Evolutionary conservation across 495 filamentous ascomycete species (phyloP), one percentile per base, ranked within the genome.

Genomic region (Penicillium maclennaniae): DNA sequence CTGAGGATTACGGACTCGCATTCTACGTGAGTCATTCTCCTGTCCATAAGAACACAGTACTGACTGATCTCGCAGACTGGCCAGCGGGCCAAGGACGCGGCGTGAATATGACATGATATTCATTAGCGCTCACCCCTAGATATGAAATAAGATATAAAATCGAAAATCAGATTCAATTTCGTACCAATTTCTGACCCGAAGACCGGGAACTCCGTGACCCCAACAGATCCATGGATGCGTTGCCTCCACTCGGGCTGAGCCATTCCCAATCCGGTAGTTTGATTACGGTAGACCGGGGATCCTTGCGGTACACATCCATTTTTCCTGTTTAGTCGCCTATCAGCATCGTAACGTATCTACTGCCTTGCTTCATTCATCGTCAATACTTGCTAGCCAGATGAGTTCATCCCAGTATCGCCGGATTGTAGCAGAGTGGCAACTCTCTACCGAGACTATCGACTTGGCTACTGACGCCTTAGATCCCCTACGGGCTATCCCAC

Each of bases 1-100:
- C 86, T 20, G 77, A 82, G 40, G 79, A 77, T 47, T 88, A 84
- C 66, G 86, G 86, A 14, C 71, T 89, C 58, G 87, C 81, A 5
- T 92, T 90, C 62, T 92, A 63, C 44, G 73, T 76, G 56, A 63
- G 73, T 73, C 55, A 39, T 28, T 54, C 23, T 31, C 25, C 16
- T 7, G 34, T 40, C 27, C 20, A 15, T 45, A 38, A 40, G 28
- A 28, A 12, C 23, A 26, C 4, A 34, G 26, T n/a, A 37, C 59
- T 68, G 45, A 69, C 43, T 25, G 37, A 48, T 49, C n/a, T 31
- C 44, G 31, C 59, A 76, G 73, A 75, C 71, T 40, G 74, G 73
- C 41, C 74, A 77, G 60, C 64, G 73, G 34, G 69, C 68, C 37
- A 65, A 75, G 66, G 71, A 69, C 14, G 69, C 53, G 43, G 60